Base-by-base conservation (phyloP, 1,139 yeast species). In the Yamadazyma pseudoaaseri region DNA sequence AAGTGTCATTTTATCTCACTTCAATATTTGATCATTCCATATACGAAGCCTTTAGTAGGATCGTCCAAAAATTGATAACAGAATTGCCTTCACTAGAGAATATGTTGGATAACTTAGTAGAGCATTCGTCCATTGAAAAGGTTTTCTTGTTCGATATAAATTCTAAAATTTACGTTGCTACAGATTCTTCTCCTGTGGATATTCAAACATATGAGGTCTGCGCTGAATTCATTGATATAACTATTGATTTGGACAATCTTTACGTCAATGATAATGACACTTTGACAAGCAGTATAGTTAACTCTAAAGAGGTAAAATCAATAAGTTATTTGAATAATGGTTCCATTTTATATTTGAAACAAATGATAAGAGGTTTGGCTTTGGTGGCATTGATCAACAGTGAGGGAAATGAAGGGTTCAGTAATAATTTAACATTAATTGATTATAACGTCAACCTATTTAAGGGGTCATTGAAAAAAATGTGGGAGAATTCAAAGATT, bases 151-250 rank as follows among this genome's bases (percentile, higher is more conserved):
- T 94, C 52, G 98, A 92, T 54, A 80, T 90, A 23, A 86, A 86
- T 52, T 84, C 96, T n/a, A 92, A 92, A 58, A 86, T 92, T 20
- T 92, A 92, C 55, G 90, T 92, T 29, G 97, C 97, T 3, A 92
- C 97, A 0, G 98, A 92, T 57, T 85, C 96, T 0, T 81, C 92
- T 2, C 97, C 97, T 0, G 96, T 90, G 20, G 97, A 92, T 59
- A 86, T 89, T 20, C 96, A 89, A 51, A 86, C 95, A 0, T 92
- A 92, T 56, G 97, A 92, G 57, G 95, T 90, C 2, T 92, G 98
- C 59, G 95, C 97, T 1, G 98, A 92, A 52, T 92, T 90, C 52
- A 90, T 92, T 35, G 98, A 92, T 56, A 94, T 92, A 13, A 83
- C 97, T 3, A 82, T 89, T 24, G 97, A 92, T 52, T 64, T 92